A percentile compares a stretch with the other conserved stretches of the same genome.
Evolutionary conservation across 1,284 basidiomycete genomes (phyloP).

Genomic region (Rhodotorula sp.): DNA sequence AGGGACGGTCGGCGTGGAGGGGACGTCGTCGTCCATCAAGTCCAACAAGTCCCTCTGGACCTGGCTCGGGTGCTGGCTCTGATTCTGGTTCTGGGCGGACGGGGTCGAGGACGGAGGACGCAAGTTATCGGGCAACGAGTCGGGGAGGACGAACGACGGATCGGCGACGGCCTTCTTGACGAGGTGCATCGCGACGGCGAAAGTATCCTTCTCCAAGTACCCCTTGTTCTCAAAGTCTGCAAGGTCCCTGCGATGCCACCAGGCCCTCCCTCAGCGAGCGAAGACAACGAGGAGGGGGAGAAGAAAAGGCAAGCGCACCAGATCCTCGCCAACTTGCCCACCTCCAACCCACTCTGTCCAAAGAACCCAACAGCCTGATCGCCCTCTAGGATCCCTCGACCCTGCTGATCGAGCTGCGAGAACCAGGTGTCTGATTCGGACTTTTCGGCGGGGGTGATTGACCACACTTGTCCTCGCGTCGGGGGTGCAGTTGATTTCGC

Average conservation of each 20-base stretch:
- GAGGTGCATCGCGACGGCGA: slow-evolving; percentile 93
- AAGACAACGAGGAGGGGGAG: slow-evolving; percentile 3
- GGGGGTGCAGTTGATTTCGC: slow-evolving; percentile 12
- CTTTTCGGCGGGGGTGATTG: slow-evolving; percentile 80
- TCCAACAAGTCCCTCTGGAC: slow-evolving; percentile 52
- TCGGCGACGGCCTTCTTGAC: slow-evolving; percentile 74
- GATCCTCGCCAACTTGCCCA: slow-evolving; percentile 79
- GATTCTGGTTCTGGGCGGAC: slow-evolving; percentile 56
- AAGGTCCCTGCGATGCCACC: slow-evolving; percentile 71
- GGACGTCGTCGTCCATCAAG: slow-evolving; percentile 65
- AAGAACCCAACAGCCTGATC: slow-evolving; percentile 95
- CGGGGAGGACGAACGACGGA: slow-evolving; percentile 61
- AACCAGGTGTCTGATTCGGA: slow-evolving; percentile 78
- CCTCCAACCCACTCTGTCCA: slow-evolving; percentile 83
- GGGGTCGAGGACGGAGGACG: slow-evolving; percentile 57
- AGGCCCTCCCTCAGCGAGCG: not conserved
- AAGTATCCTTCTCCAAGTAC: slow-evolving; percentile 82
- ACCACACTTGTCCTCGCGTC: slow-evolving; percentile 59
- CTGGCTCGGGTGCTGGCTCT: slow-evolving; percentile 26
- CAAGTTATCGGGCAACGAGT: slow-evolving; percentile 67
- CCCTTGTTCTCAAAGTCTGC: slow-evolving; percentile 89
- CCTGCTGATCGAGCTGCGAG: slow-evolving; percentile 72
- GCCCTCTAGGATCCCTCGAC: slow-evolving; percentile 81
- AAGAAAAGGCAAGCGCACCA: slow-evolving; percentile 63
- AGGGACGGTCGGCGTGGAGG: slow-evolving; percentile 53